These are phyloP conservation scores for Periglandula ipomoeae DNA, from an alignment of 2,329 filamentous ascomycete genomes.

Conservation along the genomic window DNA sequence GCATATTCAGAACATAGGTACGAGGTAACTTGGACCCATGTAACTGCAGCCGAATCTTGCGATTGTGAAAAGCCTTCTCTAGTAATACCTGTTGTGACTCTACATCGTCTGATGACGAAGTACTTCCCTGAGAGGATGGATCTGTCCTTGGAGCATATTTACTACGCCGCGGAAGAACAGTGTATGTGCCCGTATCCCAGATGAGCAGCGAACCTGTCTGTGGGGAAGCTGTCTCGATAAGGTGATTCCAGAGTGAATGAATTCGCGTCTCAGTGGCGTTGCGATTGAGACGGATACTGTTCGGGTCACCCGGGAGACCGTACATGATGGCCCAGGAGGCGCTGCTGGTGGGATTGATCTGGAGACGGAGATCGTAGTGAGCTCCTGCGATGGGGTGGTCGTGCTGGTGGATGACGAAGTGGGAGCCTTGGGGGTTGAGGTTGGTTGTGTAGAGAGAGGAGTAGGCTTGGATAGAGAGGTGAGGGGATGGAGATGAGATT, in stretches of 20 bases:
- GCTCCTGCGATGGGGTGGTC: slow-evolving; percentile 61
- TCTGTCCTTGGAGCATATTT: slow-evolving; percentile 22
- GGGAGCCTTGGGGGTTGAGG: slow-evolving; percentile 27
- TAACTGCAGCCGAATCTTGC: slow-evolving; percentile 48
- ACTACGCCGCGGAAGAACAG: slow-evolving; percentile 35
- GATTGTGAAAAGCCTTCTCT: slow-evolving; percentile 38
- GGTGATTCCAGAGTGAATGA: slow-evolving; percentile 52
- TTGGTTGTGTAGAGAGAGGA: slow-evolving; percentile 27
- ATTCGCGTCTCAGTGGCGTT: slow-evolving; percentile 55
- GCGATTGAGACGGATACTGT: slow-evolving; percentile 42
- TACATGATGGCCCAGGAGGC: slow-evolving; percentile 59
- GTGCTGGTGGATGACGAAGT: slow-evolving; percentile 66
- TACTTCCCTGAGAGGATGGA: slow-evolving; percentile 21
- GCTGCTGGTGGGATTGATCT: slow-evolving; percentile 59
- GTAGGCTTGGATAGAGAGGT: slow-evolving; percentile 26
- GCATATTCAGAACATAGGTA: slow-evolving; percentile 45
- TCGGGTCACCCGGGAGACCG: slow-evolving; percentile 49
- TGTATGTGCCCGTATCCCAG: slow-evolving; percentile 54
- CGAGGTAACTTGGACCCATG: slow-evolving; percentile 44
- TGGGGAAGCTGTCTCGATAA: slow-evolving; percentile 47
- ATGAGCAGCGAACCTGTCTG: slow-evolving; percentile 50
- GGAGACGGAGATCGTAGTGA: slow-evolving; percentile 61
- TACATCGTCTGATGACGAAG: slow-evolving; percentile 10
- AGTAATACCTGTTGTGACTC: slow-evolving; percentile 38
- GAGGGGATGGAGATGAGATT: slow-evolving; percentile 18